Evolutionary conservation across 1,284 basidiomycete species (phyloP).

Genomic region (Puccinia novopanici): DNA sequence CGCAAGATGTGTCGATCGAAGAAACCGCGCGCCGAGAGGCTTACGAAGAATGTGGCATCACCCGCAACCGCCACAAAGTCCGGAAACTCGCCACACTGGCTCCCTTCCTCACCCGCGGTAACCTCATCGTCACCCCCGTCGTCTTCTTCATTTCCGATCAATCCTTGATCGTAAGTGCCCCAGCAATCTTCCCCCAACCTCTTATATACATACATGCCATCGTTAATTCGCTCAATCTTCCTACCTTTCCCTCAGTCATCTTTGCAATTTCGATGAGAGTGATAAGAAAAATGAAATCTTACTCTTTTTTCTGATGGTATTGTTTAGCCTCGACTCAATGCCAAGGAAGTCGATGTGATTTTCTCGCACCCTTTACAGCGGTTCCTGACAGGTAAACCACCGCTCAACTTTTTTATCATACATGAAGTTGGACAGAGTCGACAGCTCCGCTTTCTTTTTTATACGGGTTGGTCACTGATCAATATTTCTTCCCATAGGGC

Average conservation of each 20-base stretch:
- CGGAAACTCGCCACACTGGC: constrained; percentile 14
- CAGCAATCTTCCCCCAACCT: background rate
- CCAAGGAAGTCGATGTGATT: constrained; percentile 29
- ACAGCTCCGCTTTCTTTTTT: background rate
- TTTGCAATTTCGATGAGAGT: constrained; percentile 11
- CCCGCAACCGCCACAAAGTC: constrained; percentile 27
- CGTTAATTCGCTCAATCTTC: background rate
- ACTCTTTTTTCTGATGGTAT: background rate
- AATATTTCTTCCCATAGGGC: background rate
- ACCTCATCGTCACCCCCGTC: constrained; percentile 42
- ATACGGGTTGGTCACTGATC: background rate
- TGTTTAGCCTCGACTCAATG: constrained; percentile 37
- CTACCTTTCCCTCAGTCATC: background rate
- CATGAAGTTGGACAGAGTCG: background rate
- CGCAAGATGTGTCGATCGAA: constrained; percentile 14
- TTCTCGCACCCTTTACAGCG: constrained; percentile 36
- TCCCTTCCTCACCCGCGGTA: constrained; percentile 36
- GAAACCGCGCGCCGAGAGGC: constrained; percentile 42
- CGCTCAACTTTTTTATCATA: background rate
- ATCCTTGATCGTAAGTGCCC: constrained; percentile 17
- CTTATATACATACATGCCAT: background rate
- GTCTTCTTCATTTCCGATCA: constrained; percentile 46
- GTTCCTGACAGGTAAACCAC: constrained; percentile 9
- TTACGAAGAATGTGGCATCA: constrained; percentile 38
- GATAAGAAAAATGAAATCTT: background rate